phyloP scores from a whole-genome alignment of 1,284 basidiomycete genomes.

The Cryptococcus sp. region DNA sequence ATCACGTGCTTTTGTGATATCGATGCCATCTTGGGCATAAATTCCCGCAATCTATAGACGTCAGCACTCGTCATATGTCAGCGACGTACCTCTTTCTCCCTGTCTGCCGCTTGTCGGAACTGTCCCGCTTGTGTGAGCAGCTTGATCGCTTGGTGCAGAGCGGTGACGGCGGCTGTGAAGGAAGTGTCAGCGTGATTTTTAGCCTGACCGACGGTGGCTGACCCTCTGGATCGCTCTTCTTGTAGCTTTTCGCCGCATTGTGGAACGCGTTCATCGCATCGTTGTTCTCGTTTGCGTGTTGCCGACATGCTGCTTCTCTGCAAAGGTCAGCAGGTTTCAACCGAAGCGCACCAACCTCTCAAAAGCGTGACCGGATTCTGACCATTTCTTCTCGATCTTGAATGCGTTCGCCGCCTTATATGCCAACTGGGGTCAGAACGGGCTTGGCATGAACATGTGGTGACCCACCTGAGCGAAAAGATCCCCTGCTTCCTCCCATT shows the following conservation, averaged over 20 bases:
- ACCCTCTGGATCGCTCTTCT: slow-evolving; percentile 82
- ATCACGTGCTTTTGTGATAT: slow-evolving; percentile 67
- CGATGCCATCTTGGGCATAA: slow-evolving; percentile 67
- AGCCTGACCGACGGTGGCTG: slow-evolving; percentile 42
- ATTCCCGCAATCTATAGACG: slow-evolving; percentile 74
- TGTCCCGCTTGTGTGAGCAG: slow-evolving; percentile 82
- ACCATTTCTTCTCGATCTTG: slow-evolving; percentile 91
- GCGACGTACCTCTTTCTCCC: slow-evolving; percentile 74
- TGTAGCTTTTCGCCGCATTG: slow-evolving; percentile 93
- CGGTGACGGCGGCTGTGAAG: slow-evolving; percentile 78
- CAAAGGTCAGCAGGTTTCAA: slow-evolving; percentile 1
- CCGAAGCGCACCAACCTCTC: slow-evolving; percentile 56
- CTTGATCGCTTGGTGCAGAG: slow-evolving; percentile 81
- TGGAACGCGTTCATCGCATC: slow-evolving; percentile 97
- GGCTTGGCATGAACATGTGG: not conserved
- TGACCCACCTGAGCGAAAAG: slow-evolving; percentile 61
- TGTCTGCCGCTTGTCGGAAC: slow-evolving; percentile 95
- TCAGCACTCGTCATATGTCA: not conserved
- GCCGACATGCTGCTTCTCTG: slow-evolving; percentile 83
- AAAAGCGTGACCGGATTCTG: slow-evolving; percentile 84
- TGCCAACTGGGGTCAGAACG: not conserved
- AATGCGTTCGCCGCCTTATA: slow-evolving; percentile 91
- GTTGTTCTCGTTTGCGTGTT: slow-evolving; percentile 78
- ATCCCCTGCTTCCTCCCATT: slow-evolving; percentile 92
- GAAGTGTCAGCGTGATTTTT: not conserved